Conservation (phyloP, 164 flowering plant species). For the Liriodendron chinense region DNA sequence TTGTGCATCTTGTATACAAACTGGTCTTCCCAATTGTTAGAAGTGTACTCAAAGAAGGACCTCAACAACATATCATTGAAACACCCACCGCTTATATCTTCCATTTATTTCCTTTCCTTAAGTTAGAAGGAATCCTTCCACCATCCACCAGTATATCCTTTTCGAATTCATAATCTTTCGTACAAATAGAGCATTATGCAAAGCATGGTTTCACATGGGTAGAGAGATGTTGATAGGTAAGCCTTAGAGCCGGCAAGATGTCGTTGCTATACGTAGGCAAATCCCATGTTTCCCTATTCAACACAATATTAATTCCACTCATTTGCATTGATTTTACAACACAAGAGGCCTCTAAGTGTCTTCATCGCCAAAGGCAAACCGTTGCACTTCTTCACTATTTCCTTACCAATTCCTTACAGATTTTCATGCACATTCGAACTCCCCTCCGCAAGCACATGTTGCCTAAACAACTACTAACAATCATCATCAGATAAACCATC, state of each 20-base stretch:
- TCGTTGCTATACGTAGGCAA: neutral
- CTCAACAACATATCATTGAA: neutral
- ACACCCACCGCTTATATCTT: neutral
- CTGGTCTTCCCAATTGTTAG: neutral
- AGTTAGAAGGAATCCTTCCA: constrained; percentile 1
- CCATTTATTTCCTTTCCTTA: neutral
- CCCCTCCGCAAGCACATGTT: no score
- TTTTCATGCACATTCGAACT: neutral
- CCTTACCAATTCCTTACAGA: neutral
- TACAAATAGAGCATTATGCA: constrained; percentile 7
- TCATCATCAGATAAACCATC: neutral
- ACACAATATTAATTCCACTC: constrained; percentile 7
- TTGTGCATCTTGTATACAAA: constrained; percentile 12
- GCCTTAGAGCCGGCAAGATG: neutral
- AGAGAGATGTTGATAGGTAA: constrained; percentile 8
- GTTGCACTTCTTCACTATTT: constrained; percentile 9
- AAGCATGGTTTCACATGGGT: constrained; percentile 6
- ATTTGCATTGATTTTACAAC: neutral
- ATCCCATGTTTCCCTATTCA: constrained; percentile 1
- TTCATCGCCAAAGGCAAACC: constrained; percentile 8
- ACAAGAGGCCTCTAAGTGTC: neutral
- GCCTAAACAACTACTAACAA: constrained; percentile 4
- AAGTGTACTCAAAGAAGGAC: constrained; percentile 1
- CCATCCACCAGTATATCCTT: constrained; percentile 7
- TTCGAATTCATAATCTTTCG: neutral